Evolutionary conservation across 495 filamentous ascomycete genomes (phyloP).

Genomic region (Daldinia bambusicola): DNA sequence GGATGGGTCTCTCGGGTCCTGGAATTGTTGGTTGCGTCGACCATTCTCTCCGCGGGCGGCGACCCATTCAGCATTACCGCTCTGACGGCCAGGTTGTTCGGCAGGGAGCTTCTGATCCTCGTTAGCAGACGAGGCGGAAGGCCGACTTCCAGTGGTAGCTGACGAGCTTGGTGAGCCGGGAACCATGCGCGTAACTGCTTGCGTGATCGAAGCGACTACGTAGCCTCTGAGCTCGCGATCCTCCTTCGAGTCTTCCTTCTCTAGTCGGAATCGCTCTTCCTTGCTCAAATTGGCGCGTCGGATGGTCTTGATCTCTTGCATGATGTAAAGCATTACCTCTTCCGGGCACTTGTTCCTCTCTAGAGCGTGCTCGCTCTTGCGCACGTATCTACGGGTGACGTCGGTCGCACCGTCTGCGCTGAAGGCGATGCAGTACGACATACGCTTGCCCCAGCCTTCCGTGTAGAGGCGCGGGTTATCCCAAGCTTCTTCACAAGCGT

Average conservation of each 20-base stretch:
- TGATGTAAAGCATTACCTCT: conserved; percentile 86
- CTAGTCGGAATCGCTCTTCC: conserved; percentile 79
- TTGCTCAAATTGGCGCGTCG: conserved; percentile 82
- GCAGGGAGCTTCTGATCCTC: conserved; percentile 63
- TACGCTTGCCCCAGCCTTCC: conserved; percentile 93
- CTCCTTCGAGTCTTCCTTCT: conserved; percentile 90
- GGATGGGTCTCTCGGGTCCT: conserved; percentile 49
- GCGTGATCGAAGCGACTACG: conserved; percentile 76
- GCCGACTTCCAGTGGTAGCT: conserved; percentile 39
- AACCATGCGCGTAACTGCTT: conserved; percentile 60
- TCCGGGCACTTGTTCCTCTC: conserved; percentile 81
- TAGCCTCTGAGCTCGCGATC: conserved; percentile 83
- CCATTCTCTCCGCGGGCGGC: conserved; percentile 67
- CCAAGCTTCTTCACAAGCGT: conserved; percentile 94
- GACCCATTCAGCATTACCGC: conserved; percentile 72
- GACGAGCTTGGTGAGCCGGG: conserved; percentile 44
- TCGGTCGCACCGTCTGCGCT: conserved; percentile 94
- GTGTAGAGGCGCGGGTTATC: conserved; percentile 93
- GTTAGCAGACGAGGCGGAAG: conserved; percentile 28
- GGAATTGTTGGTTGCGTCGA: conserved; percentile 51
- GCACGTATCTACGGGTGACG: conserved; percentile 94
- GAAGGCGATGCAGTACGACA: conserved; percentile 97
- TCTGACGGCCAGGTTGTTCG: conserved; percentile 66
- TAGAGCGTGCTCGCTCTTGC: conserved; percentile 76
- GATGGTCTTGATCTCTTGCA: conserved; percentile 86